Evolutionary conservation across 768 basidiomycete genomes (phyloP), one percentile per base, ranked within the genome.

Genomic region (Psilocybe subaeruginosa): DNA sequence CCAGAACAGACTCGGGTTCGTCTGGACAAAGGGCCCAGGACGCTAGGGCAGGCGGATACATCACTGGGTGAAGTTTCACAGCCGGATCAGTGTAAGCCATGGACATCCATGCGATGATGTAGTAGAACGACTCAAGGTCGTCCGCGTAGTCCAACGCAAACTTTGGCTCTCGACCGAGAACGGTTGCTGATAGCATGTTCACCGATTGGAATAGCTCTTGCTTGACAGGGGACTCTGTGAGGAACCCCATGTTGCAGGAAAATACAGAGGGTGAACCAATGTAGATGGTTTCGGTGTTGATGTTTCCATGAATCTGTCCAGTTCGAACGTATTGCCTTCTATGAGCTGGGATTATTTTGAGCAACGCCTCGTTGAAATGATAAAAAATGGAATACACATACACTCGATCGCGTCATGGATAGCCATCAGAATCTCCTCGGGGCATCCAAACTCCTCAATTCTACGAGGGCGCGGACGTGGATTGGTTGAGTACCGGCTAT

Each of bases 41-140:
- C 0, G 50, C 27, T 11, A 51, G 30, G 27, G 16, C 8, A 9
- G 30, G n/a, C 4, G 50, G 50, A 31, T 31, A 51, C 8, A 16
- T 14, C 6, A 29, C 17, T 12, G 11, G 8, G 23, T 6, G 37
- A 12, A 39, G 19, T 19, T 35, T 19, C 8, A 39, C 29, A 17
- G 37, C 54, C 11, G 37, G 37, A 8, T 43, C 51, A 27, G 52
- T 54, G 23, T 53, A 60, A 14, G 45, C 17, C 30, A 60, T 55
- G 27, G 27, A 55, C 8, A 55, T 30, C 51, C 52, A 60, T 8
- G 53, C 52, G 16, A 60, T 33, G 45, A 55, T 19, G 45, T 54
- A 60, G 53, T 54, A 60, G 31, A 60, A 55, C 2, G 59, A 54
- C 29, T 60, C 59, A 2, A 60, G 53, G 33, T 60, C 59, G 46